Evolutionary conservation across 176 grass and related monocot species (phyloP).

Genomic region (Rhipidocladum racemiflorum): DNA sequence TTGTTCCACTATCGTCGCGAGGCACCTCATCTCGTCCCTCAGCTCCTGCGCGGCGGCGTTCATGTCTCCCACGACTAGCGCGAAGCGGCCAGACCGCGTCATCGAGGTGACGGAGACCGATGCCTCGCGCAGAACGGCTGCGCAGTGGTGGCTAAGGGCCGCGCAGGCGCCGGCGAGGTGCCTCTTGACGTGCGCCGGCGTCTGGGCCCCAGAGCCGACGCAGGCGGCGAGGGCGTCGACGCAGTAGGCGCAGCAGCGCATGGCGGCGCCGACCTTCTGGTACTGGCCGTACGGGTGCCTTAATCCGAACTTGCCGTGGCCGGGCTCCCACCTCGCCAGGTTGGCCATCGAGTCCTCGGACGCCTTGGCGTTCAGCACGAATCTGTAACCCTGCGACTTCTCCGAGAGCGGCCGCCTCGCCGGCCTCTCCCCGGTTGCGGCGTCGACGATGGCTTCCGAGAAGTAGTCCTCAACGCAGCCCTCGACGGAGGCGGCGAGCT

Average conservation of each 20-base stretch:
- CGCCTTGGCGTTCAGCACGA: slow-evolving; percentile 56
- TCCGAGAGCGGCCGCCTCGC: slow-evolving; percentile 4
- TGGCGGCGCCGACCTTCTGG: slow-evolving; percentile 52
- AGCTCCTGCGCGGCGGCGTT: slow-evolving; percentile 19
- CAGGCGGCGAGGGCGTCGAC: slow-evolving; percentile 54
- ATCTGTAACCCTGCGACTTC: slow-evolving; percentile 43
- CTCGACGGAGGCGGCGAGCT: slow-evolving; percentile 55
- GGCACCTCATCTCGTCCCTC: slow-evolving; percentile 23
- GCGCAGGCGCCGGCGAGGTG: slow-evolving; percentile 25
- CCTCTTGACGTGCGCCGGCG: slow-evolving; percentile 14
- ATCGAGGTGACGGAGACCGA: slow-evolving; percentile 13
- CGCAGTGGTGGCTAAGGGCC: background rate
- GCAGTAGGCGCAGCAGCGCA: slow-evolving; percentile 67
- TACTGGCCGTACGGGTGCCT: slow-evolving; percentile 60
- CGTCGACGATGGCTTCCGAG: background rate
- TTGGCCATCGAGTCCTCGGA: slow-evolving; percentile 66
- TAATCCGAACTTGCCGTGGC: slow-evolving; percentile 53
- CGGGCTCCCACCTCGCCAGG: slow-evolving; percentile 63
- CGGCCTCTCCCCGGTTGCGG: background rate
- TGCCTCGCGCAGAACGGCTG: slow-evolving; percentile 11
- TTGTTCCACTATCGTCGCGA: slow-evolving; percentile 17
- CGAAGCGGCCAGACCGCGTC: slow-evolving; percentile 17
- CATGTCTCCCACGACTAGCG: background rate
- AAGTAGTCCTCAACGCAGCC: slow-evolving; percentile 63
- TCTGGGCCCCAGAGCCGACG: slow-evolving; percentile 46